Evolutionary conservation across 257 asterid species (phyloP), one percentile per base, ranked within the genome.

Genomic region (Plantago major): DNA sequence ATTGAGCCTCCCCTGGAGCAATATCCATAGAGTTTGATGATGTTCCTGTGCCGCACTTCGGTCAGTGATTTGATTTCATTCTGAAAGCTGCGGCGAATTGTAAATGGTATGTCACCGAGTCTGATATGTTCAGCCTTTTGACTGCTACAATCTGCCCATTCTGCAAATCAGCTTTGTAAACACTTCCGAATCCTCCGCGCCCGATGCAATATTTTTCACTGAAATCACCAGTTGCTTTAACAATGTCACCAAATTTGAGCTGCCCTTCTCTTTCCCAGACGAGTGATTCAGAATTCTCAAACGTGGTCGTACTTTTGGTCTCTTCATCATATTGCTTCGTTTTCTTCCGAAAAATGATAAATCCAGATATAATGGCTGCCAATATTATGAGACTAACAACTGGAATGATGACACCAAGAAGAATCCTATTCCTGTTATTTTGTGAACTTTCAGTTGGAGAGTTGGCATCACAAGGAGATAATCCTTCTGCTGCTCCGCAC

Each of bases 1-100:
- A 88, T 74, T 18, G 82, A 77, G 8, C 90, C 90, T 70, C 68
- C 37, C 71, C 67, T 84, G 30, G 97, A 78, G 73, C 97, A 89
- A 62, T 78, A 89, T 38, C 99, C 97, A 37, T 78, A 74, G 53
- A 92, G 87, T 90, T 89, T 92, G 46, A 92, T 81, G 64, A 92
- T 89, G 68, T 92, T 89, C 76, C 97, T 84, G 68, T 92, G 99
- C 62, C 96, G 62, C 58, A 86, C 87, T 74, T 89, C 91, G 64
- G 96, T 89, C 78, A 89, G 60, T 33, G n/a, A 95, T 67, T 46
- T 57, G 74, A 92, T 86, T 69, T 92, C 99, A 61, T 92, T 92
- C 79, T 89, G 90, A 61, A 92, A 89, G 65, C 94, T 87, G 1
- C 52, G 76, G 2, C 15, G 76, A 62, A 61, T 81, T 43, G 75